phyloP scores from a whole-genome alignment of 2,329 filamentous ascomycete genomes.

The Botrytis medusae region DNA sequence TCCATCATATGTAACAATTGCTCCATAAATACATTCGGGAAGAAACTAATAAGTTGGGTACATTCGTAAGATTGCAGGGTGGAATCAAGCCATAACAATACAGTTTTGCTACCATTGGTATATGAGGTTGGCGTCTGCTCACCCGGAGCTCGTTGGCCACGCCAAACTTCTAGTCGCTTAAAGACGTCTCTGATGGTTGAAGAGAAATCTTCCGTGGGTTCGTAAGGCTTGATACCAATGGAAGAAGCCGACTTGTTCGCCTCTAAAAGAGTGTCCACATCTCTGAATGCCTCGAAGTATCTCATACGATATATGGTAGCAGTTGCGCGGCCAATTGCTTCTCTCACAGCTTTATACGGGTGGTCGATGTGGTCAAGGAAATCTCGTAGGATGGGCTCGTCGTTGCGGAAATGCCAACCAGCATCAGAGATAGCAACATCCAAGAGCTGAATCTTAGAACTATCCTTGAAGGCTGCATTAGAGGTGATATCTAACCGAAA shows the following conservation, averaged over 20 bases:
- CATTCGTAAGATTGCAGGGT: conserved; percentile 91
- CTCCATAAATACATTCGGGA: conserved; percentile 84
- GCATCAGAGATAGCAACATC: conserved; percentile 84
- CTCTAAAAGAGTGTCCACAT: conserved; percentile 72
- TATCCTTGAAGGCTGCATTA: conserved; percentile 98
- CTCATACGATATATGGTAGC: conserved; percentile 85
- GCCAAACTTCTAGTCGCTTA: conserved; percentile 78
- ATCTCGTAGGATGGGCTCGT: conserved; percentile 83
- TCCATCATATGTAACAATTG: conserved; percentile 99
- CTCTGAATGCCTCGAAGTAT: conserved; percentile 90
- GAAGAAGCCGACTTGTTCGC: conserved; percentile 78
- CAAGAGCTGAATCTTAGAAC: conserved; percentile 88
- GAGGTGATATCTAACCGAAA: conserved; percentile 93
- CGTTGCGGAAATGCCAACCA: conserved; percentile 94
- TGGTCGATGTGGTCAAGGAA: conserved; percentile 92
- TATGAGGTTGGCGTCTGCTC: conserved; percentile 93
- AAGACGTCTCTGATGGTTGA: conserved; percentile 75
- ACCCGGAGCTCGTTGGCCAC: conserved; percentile 76
- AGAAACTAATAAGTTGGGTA: conserved; percentile 86
- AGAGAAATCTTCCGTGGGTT: conserved; percentile 71
- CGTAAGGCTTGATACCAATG: conserved; percentile 81
- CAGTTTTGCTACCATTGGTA: conserved; percentile 93
- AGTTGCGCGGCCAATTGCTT: conserved; percentile 88
- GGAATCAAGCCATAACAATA: conserved; percentile 90
- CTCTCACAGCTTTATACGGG: conserved; percentile 94